Base-by-base conservation (phyloP, 2,329 filamentous ascomycete genomes). In the Neopestalotiopsis sp. region DNA sequence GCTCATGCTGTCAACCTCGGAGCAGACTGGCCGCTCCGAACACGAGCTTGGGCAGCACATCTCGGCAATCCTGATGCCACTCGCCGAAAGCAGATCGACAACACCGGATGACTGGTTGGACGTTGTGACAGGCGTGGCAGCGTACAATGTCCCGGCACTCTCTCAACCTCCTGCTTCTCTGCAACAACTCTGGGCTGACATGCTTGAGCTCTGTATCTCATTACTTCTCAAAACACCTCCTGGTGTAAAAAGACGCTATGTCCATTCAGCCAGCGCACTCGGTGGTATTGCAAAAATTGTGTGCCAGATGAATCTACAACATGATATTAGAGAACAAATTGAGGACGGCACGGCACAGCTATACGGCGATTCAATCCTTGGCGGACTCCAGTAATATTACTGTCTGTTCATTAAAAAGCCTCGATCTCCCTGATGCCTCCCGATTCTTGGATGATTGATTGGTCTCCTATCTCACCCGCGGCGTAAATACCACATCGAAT, bases 31-130 rank as follows among this genome's bases (percentile, higher is more conserved):
- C n/a, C 42, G 70, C 5, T 59, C 59, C 10, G 66, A 69, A 4
- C 73, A 74, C 5, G 81, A 84, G 9, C 80, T 84, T 17, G 89
- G 86, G 3, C 80, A 86, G 32, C 87, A 90, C 69, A 84, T 89
- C 56, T 83, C 90, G 12, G 83, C 88, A 1, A 78, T 90, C 1
- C 78, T 92, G 4, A 79, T 89, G 14, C 81, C 83, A 1, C 76
- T 90, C 6, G 81, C 83, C 1, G 87, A 90, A 73, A 77, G 80
- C 42, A 83, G 85, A 0, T 77, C 79, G 0, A 82, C 81, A 17
- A 81, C 83, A 9, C 78, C 80, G 6, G 88, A 90, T 71, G 82
- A 83, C 2, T 90, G 89, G 88, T 86, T 91, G 83, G 81, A 83
- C 42, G 71, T 87, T 7, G 81, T 90, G 42, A 88, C 85, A 2